Conservation (phyloP, 805 yeast species). For the Diddensiella caesifluorescens region DNA sequence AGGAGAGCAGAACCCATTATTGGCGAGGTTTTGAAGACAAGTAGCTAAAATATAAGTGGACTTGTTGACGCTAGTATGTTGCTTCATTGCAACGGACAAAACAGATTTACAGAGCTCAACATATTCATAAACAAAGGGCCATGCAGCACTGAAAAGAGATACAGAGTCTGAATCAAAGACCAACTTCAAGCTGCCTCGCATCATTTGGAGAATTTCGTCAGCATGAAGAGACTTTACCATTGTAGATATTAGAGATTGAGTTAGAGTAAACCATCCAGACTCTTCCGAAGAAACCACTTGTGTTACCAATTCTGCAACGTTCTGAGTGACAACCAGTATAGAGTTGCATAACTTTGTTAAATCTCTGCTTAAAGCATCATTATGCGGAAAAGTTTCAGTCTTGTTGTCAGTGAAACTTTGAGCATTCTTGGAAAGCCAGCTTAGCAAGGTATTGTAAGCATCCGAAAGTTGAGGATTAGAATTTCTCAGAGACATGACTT, state of each 20-base stretch:
- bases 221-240: slow-evolving; percentile 42
- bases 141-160: slow-evolving; percentile 41
- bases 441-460: no score
- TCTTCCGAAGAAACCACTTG: slow-evolving; percentile 37
- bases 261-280: slow-evolving; percentile 60
- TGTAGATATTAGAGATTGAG: slow-evolving; percentile 43
- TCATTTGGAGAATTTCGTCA: slow-evolving; percentile 33
- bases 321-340: slow-evolving; percentile 65
- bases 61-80: slow-evolving; percentile 52
- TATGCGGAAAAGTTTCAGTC: no score
- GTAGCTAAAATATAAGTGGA: slow-evolving; percentile 56
- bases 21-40: slow-evolving; percentile 55
- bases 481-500: no score
- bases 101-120: slow-evolving; percentile 42
- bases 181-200: slow-evolving; percentile 35
- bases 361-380: no score
- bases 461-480: no score
- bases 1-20: slow-evolving; percentile 90
- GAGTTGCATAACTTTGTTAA: slow-evolving; percentile 45
- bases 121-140: slow-evolving; percentile 64
- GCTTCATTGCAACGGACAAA: slow-evolving; percentile 39
- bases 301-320: slow-evolving; percentile 34
- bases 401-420: no score
- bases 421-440: no score
- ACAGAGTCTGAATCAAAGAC: no score